Evolutionary conservation across 2,329 filamentous ascomycete genomes (phyloP), one percentile per base, ranked within the genome.

Genomic region (Didymella exigua): DNA sequence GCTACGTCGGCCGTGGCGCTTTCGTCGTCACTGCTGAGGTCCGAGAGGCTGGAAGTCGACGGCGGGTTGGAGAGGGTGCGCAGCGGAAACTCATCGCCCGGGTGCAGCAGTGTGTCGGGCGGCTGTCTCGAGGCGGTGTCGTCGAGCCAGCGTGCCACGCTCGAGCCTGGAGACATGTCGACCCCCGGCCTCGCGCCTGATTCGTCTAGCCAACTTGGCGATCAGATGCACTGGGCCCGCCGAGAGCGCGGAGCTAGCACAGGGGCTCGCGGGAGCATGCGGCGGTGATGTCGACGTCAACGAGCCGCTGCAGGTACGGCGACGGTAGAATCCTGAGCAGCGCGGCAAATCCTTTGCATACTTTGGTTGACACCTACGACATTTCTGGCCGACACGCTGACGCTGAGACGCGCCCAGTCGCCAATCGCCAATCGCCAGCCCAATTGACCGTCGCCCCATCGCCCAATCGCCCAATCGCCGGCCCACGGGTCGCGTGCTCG

Each of bases 61-160:
- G 71, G 71, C 14, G 71, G 70, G 19, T 67, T 73, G 36, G 70
- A 70, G 42, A 75, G 44, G 16, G 72, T 75, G 18, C 65, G 61
- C 24, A 75, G 63, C 41, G 72, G 71, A 42, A 75, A 74, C 41
- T 68, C 72, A 70, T 75, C 71, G 47, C 71, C 70, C 29, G 72
- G 71, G 54, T 72, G 72, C 57, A 63, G 64, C 38, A 60, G 59
- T 41, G 65, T 59, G 53, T 68, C 66, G 46, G 66, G 58, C 36
- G 56, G 52, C 37, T 55, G 54, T 63, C 60, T 59, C 64, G 66
- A 58, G 56, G 60, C 58, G 36, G 68, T 60, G 53, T 71, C 58
- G 50, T 69, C 60, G 19, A 75, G 67, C 72, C 71, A 75, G 58
- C 69, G 66, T 52, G 64, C 59, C 49, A 73, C 67, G 53, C 59